These are phyloP conservation scores for Ormosia semicastrata DNA, from an alignment of 306 rosid species.

Conservation along the genomic window DNA sequence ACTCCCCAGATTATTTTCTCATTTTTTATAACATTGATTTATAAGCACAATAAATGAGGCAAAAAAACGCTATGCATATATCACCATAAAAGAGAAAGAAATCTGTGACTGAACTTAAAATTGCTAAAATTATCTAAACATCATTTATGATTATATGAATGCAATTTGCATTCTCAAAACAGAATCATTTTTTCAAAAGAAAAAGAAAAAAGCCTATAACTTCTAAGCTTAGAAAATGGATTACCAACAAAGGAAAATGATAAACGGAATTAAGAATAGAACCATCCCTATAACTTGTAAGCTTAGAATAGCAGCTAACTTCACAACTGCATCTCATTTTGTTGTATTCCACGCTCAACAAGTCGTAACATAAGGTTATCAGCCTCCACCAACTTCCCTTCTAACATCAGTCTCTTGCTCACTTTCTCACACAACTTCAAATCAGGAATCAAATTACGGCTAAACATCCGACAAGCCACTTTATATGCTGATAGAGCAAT, in stretches of 20 bases:
- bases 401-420: constrained; percentile 53
- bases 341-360: constrained; percentile 74
- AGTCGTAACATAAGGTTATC: constrained; percentile 72
- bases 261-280: background rate
- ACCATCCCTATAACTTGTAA: constrained; percentile 6
- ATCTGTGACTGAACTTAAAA: background rate
- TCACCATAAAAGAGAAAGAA: background rate
- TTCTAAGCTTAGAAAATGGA: constrained; percentile 13
- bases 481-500: constrained; percentile 66
- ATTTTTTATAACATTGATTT: background rate
- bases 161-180: constrained; percentile 6
- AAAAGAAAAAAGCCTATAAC: background rate
- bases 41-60: background rate
- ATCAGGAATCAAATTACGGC: constrained; percentile 79
- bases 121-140: background rate
- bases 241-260: constrained; percentile 13
- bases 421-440: constrained; percentile 77
- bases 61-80: background rate
- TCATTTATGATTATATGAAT: background rate
- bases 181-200: background rate
- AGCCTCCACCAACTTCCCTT: constrained; percentile 71
- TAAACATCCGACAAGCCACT: constrained; percentile 86
- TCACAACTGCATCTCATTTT: constrained; percentile 33
- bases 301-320: constrained; percentile 25
- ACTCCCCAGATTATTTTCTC: background rate